Conservation (phyloP, 768 basidiomycete species). For the Leccinum broughii region DNA sequence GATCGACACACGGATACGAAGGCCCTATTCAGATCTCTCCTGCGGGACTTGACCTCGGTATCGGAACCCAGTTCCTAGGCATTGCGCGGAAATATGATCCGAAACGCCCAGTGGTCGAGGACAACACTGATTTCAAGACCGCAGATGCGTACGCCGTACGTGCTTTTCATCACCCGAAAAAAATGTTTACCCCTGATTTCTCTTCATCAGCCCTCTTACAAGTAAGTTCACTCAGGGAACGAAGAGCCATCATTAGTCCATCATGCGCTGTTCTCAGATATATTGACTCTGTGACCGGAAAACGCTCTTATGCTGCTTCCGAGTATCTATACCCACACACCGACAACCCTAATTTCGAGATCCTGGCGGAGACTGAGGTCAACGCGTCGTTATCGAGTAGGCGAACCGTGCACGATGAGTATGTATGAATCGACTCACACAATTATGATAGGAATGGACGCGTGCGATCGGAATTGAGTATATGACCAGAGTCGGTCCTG, state of each 20-base stretch:
- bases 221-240: conserved; percentile 12
- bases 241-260: neutral
- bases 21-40: conserved; percentile 32
- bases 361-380: conserved; percentile 1
- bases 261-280: neutral
- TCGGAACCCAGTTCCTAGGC: conserved; percentile 47
- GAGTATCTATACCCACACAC: neutral
- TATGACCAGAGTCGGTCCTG: neutral
- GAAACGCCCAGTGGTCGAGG: conserved; percentile 42
- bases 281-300: conserved; percentile 4
- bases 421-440: neutral
- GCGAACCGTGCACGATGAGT: neutral
- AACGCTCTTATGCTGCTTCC: conserved; percentile 6
- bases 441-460: neutral
- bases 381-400: conserved; percentile 7
- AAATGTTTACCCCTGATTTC: neutral
- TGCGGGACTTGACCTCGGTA: neutral
- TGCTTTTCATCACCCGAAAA: conserved; percentile 2
- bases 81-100: conserved; percentile 49
- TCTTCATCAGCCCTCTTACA: conserved; percentile 14
- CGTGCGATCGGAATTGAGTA: conserved; percentile 8
- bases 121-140: conserved; percentile 46
- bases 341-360: conserved; percentile 1
- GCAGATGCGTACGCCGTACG: conserved; percentile 26
- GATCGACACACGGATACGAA: conserved; percentile 38